Evolutionary conservation across 352 stramenopile species (phyloP).

Genomic region (Globisporangium sylvaticum): DNA sequence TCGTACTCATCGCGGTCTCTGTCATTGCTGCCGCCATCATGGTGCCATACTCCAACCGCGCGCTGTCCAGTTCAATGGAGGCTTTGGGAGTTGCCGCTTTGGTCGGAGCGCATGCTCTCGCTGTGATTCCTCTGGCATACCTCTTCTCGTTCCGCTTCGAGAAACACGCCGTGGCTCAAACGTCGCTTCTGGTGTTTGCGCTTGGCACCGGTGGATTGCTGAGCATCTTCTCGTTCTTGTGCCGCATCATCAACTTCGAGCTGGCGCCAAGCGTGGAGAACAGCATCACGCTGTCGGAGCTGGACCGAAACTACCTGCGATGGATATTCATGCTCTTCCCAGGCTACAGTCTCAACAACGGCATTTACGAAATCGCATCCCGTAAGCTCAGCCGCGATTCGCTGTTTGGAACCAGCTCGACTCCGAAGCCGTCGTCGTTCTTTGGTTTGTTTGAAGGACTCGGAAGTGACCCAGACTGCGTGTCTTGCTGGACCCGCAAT

Average conservation of each 20-base stretch:
- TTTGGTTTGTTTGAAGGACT: conserved; percentile 27
- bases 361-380: conserved; percentile 32
- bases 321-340: conserved; percentile 39
- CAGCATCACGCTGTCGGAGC: conserved; percentile 16
- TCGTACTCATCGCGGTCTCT: conserved; percentile 26
- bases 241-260: conserved; percentile 30
- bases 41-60: conserved; percentile 25
- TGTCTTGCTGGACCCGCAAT: conserved; percentile 29
- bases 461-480: conserved; percentile 16
- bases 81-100: conserved; percentile 20
- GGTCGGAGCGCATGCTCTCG: conserved; percentile 18
- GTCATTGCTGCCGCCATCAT: conserved; percentile 24
- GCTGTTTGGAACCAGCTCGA: conserved; percentile 10
- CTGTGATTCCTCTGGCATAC: conserved; percentile 32
- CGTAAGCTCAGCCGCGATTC: conserved; percentile 26
- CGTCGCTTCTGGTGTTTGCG: conserved; percentile 28
- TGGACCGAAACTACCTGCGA: conserved; percentile 35
- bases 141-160: conserved; percentile 34
- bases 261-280: conserved; percentile 10
- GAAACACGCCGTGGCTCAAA: conserved; percentile 35
- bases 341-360: conserved; percentile 30
- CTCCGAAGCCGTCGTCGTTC: conserved; percentile 18
- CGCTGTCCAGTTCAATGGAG: conserved; percentile 10
- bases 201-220: conserved; percentile 27
- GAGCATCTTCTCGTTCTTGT: conserved; percentile 41